Percentiles rank a stretch among this genome's conserved stretches.
Conservation (phyloP, 1,284 basidiomycete species). For the Ustilago loliicola region DNA sequence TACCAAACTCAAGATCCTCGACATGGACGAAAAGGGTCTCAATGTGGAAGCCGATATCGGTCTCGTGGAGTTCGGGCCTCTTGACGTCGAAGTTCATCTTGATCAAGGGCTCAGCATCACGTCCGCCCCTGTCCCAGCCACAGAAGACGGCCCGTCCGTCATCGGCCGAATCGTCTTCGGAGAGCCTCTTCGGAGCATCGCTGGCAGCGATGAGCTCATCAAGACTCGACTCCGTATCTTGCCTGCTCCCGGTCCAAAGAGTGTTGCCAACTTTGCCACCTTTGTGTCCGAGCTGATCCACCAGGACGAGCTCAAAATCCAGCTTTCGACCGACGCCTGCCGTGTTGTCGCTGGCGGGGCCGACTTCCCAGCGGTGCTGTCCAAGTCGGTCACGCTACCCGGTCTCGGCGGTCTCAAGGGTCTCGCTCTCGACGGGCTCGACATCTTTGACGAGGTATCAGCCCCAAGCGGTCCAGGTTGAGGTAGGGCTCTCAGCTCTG, state of each 20-base stretch:
- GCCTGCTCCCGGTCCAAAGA: constrained; percentile 32
- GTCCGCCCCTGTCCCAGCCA: neutral
- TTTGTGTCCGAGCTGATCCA: constrained; percentile 54
- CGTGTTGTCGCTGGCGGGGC: constrained; percentile 52
- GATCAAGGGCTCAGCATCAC: constrained; percentile 44
- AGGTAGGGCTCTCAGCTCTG: constrained; percentile 37
- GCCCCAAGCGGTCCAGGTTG: constrained; percentile 45
- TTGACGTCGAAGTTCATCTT: constrained; percentile 51
- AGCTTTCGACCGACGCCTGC: constrained; percentile 41
- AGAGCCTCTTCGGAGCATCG: constrained; percentile 45
- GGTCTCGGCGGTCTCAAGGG: constrained; percentile 56
- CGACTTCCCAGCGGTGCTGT: constrained; percentile 47
- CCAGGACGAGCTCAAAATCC: constrained; percentile 26
- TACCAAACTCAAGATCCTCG: constrained; percentile 46
- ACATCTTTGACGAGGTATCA: constrained; percentile 57
- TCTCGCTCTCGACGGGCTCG: constrained; percentile 42
- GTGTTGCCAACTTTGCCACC: constrained; percentile 43
- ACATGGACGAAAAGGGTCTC: constrained; percentile 59
- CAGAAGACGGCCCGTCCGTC: constrained; percentile 13
- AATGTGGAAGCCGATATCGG: constrained; percentile 49
- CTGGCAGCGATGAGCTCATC: constrained; percentile 31
- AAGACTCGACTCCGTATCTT: constrained; percentile 41
- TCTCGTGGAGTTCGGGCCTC: constrained; percentile 57
- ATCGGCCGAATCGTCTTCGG: constrained; percentile 42
- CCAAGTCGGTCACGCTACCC: constrained; percentile 50